A percentile compares a stretch with the other conserved stretches of the same genome.
phyloP scores from a whole-genome alignment of 2,329 filamentous ascomycete species.

The Cercospora nicotianae region DNA sequence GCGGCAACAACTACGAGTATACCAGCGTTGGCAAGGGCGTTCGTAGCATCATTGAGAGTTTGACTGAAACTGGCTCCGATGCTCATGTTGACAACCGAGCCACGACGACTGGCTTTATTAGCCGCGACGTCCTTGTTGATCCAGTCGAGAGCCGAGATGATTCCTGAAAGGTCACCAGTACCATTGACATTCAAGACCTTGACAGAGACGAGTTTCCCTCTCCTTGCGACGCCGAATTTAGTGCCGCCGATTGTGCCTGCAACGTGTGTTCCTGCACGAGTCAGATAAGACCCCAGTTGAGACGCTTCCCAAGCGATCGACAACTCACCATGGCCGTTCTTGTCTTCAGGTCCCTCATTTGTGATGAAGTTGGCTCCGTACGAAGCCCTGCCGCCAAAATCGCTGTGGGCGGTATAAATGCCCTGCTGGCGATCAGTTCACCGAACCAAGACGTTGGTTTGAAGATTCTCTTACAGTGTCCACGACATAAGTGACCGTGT shows the following conservation, averaged over 20 bases:
- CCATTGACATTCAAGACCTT: conserved; percentile 50
- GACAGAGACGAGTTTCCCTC: conserved; percentile 49
- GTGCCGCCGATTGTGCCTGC: conserved; percentile 75
- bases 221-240: conserved; percentile 58
- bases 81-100: conserved; percentile 44
- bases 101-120: conserved; percentile 53
- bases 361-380: conserved; percentile 30
- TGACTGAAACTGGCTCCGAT: conserved; percentile 41
- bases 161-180: conserved; percentile 45
- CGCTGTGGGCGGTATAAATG: conserved; percentile 30
- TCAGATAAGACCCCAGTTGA: not conserved
- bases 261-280: conserved; percentile 35
- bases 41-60: conserved; percentile 33
- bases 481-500: conserved; percentile 22
- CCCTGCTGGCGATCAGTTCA: conserved; percentile 15
- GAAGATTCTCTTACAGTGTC: conserved; percentile 28
- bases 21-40: conserved; percentile 39
- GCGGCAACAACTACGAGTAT: conserved; percentile 42
- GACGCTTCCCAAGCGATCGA: not conserved
- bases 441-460: not conserved
- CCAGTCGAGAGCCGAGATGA: conserved; percentile 50
- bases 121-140: conserved; percentile 58
- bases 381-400: conserved; percentile 42
- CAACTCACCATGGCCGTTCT: conserved; percentile 62
- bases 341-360: conserved; percentile 42